Conservation (phyloP, 2,329 filamentous ascomycete genomes). For the Neurospora crassa region DNA sequence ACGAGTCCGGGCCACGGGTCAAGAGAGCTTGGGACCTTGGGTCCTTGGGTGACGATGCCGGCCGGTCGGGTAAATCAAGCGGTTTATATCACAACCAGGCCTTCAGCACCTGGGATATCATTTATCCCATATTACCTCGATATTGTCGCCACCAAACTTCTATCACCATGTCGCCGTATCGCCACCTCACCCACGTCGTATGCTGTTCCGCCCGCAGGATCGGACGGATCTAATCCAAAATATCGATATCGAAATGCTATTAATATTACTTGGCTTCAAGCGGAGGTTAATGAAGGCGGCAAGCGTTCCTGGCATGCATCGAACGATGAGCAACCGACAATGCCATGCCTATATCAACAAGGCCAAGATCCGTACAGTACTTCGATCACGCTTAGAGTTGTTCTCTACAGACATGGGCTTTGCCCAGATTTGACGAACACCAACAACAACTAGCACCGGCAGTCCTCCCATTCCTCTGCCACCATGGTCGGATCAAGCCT, state of each 20-base stretch:
- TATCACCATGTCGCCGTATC: slow-evolving; percentile 10
- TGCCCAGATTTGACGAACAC: slow-evolving; percentile 4
- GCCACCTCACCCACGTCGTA: slow-evolving; percentile 4
- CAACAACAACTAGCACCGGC: slow-evolving; percentile 6
- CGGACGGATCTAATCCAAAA: not conserved
- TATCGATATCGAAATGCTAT: slow-evolving; percentile 13
- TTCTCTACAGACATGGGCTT: slow-evolving; percentile 8
- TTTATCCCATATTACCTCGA: slow-evolving; percentile 22
- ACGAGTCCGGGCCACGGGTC: not conserved
- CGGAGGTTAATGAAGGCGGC: slow-evolving; percentile 5
- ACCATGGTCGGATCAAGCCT: slow-evolving; percentile 19
- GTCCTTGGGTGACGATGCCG: not conserved
- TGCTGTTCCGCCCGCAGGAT: slow-evolving; percentile 9
- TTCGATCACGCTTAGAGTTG: not conserved
- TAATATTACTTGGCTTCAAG: slow-evolving; percentile 12
- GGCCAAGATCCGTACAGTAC: not conserved
- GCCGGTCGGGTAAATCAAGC: slow-evolving; percentile 21
- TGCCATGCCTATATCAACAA: slow-evolving; percentile 14
- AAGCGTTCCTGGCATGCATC: not conserved
- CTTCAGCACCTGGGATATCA: slow-evolving; percentile 17
- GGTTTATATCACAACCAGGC: slow-evolving; percentile 17
- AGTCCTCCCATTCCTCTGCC: slow-evolving; percentile 7
- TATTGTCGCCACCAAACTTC: slow-evolving; percentile 19
- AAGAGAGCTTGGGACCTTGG: not conserved
- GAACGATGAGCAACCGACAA: not conserved